A percentile compares a stretch with the other conserved stretches of the same genome.
Evolutionary conservation across 2,329 filamentous ascomycete genomes (phyloP).

Genomic region (Ophiostoma piceae): DNA sequence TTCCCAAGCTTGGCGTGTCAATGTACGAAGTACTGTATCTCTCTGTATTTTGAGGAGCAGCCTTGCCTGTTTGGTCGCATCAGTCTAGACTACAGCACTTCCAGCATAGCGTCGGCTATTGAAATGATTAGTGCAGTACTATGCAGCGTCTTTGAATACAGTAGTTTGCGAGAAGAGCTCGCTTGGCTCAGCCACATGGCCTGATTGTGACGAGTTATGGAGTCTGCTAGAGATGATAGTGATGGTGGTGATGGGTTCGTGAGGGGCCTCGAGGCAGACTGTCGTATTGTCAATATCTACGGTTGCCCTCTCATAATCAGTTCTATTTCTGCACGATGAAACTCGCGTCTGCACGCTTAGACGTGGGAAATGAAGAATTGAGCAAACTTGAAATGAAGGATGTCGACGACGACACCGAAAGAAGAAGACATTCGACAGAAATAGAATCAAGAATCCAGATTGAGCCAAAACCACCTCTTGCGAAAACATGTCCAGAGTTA

Average conservation of each 20-base stretch:
- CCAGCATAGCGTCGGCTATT: neutral
- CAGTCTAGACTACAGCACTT: neutral
- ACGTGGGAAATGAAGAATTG: neutral
- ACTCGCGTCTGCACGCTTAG: neutral
- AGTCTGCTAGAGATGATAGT: neutral
- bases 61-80: neutral
- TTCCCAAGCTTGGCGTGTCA: neutral
- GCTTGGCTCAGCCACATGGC: constrained; percentile 1
- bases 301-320: neutral
- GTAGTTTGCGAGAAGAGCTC: neutral
- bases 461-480: too few species aligned
- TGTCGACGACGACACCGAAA: neutral
- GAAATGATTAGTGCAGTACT: neutral
- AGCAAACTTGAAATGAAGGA: neutral
- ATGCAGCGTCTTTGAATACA: neutral
- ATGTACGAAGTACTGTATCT: neutral
- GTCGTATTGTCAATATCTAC: neutral
- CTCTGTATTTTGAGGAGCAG: neutral
- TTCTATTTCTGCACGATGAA: neutral
- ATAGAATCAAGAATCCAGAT: neutral
- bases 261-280: neutral
- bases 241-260: neutral
- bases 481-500: neutral
- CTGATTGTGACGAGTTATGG: neutral
- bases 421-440: neutral